Evolutionary conservation across 1,139 yeast genomes (phyloP), one percentile per base, ranked within the genome.

Genomic region (Pichia sp.): DNA sequence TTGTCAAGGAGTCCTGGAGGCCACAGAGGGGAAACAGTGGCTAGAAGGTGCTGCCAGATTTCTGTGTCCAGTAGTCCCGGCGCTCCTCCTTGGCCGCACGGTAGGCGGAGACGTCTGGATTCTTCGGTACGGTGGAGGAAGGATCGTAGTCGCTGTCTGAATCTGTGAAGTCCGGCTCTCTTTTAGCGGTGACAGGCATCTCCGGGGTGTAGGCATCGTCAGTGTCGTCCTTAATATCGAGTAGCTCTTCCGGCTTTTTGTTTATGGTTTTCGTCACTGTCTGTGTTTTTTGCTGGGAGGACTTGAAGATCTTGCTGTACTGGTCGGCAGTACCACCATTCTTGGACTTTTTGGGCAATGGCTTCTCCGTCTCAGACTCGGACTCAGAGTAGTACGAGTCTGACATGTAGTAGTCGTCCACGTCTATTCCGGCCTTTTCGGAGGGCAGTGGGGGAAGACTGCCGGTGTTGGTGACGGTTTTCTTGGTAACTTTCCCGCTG

Each of bases 41-140:
- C 30, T 47, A 63, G 38, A 62, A 62, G 5, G 57, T 56, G 38
- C 58, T 62, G 8, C 69, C 69, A 5, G 65, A 58, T 62, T 77
- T 77, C 49, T 73, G 72, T 8, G 71, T 56, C 81, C 81, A 77
- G 59, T 71, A 76, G 36, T 76, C 77, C 42, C 80, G 64, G 53
- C 66, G 72, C 49, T 71, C 73, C 51, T 71, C 73, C 23, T 52
- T 54, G 1, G 48, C 51, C 0, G 45, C 26, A 15, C 26, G 45
- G 45, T 31, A 45, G 5, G 19, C n/a, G 16, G 30, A 32, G 31
- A 5, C 26, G 11, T 5, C 31, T 8, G 49, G 8, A 4, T 31
- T 36, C 40, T 13, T 13, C 15, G 40, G 13, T 15, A 36, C 40
- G 40, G 40, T 11, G 40, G 40, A 36, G 2, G 40, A 50, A 59